Percentiles rank a stretch among this genome's conserved stretches.
Conservation (phyloP, 805 yeast species). For the Ogataea nitratoaversa region DNA sequence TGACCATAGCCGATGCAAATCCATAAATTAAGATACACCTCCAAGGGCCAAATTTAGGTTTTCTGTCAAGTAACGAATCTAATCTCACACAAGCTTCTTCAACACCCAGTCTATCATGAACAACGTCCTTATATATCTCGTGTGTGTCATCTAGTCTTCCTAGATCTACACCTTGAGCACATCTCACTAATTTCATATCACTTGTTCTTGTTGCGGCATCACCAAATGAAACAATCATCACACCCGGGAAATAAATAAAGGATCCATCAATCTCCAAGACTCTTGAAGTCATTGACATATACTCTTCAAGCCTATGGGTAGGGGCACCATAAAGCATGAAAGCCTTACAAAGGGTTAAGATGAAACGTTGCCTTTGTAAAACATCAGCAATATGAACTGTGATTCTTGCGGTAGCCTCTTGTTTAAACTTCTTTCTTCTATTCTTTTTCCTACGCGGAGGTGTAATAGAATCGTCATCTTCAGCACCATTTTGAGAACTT, state of each 20-base stretch:
- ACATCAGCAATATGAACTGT: slow-evolving; percentile 92
- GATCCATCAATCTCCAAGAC: slow-evolving; percentile 93
- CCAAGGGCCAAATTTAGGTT: slow-evolving; percentile 69
- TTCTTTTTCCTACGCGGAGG: slow-evolving; percentile 3
- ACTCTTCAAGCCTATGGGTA: slow-evolving; percentile 90
- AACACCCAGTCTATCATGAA: slow-evolving; percentile 84
- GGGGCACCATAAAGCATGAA: slow-evolving; percentile 96
- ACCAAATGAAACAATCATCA: slow-evolving; percentile 92
- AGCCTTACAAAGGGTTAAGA: slow-evolving; percentile 80
- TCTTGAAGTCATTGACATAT: slow-evolving; percentile 85
- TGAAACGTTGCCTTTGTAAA: slow-evolving; percentile 81
- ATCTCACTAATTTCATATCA: slow-evolving; percentile 84
- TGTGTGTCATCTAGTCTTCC: slow-evolving; percentile 80
- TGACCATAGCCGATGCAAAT: slow-evolving; percentile 71
- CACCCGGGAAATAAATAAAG: slow-evolving; percentile 88
- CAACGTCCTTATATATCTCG: slow-evolving; percentile 78
- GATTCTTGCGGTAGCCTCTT: slow-evolving; percentile 59
- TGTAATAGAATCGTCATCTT: slow-evolving; percentile 2
- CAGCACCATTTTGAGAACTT: slow-evolving; percentile 1
- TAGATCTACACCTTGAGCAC: slow-evolving; percentile 83
- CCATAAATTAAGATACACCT: slow-evolving; percentile 77
- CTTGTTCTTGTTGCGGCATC: slow-evolving; percentile 93
- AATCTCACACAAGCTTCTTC: slow-evolving; percentile 77
- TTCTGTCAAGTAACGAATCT: slow-evolving; percentile 59
- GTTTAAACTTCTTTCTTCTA: slow-evolving; percentile 29